These are phyloP conservation scores for Leishmania braziliensis DNA, from an alignment of 208 protist species.

Conservation along the genomic window DNA sequence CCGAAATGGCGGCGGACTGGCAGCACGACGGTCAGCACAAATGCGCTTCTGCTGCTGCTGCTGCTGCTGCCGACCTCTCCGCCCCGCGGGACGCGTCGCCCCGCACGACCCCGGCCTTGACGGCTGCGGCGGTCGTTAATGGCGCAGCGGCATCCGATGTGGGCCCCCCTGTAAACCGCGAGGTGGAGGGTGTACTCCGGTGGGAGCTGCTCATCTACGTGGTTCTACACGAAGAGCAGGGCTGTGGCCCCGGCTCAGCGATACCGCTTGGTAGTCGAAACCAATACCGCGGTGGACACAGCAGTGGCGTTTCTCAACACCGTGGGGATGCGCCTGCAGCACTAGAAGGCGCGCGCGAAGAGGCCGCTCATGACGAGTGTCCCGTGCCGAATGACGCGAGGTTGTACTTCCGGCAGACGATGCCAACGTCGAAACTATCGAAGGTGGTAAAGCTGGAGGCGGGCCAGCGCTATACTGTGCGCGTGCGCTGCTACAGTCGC, in stretches of 20 bases:
- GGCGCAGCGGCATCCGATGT: neutral
- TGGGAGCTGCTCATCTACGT: constrained; percentile 71
- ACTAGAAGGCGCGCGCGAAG: neutral
- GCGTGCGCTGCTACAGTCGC: constrained; percentile 58
- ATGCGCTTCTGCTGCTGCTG: constrained; percentile 9
- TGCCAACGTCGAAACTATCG: constrained; percentile 44
- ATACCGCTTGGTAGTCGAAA: neutral
- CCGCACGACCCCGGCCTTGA: neutral
- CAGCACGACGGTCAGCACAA: constrained; percentile 2
- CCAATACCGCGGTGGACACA: neutral
- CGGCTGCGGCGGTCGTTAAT: neutral
- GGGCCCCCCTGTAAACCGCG: constrained; percentile 11
- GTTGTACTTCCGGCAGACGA: constrained; percentile 45
- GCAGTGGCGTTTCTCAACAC: neutral
- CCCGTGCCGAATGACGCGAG: constrained; percentile 18
- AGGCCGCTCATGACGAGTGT: constrained; percentile 17
- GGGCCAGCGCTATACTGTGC: constrained; percentile 53
- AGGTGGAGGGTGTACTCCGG: constrained; percentile 38
- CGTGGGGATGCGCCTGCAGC: neutral
- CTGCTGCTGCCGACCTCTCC: neutral
- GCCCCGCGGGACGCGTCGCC: too few species aligned
- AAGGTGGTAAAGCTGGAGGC: constrained; percentile 88
- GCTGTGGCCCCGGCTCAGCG: neutral
- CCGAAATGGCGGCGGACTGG: neutral
- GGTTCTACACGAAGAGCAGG: constrained; percentile 14